A percentile compares a stretch with the other conserved stretches of the same genome.
phyloP scores from a whole-genome alignment of 371 early-diverging fungal genomes.

The Actinomucor elegans region DNA sequence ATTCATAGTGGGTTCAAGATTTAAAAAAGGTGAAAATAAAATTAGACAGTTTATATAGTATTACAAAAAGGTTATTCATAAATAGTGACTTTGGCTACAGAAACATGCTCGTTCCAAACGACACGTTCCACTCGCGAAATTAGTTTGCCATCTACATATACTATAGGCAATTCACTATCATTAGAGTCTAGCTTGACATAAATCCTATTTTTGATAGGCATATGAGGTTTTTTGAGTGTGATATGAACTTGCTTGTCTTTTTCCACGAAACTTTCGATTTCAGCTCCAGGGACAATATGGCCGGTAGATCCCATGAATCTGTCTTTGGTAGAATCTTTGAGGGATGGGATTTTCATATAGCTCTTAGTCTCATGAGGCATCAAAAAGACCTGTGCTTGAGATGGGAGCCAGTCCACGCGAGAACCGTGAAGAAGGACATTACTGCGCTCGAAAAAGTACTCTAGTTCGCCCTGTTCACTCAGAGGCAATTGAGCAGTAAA shows the following conservation, averaged over 20 bases:
- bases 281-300: slow-evolving; percentile 49
- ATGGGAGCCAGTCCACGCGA: slow-evolving; percentile 17
- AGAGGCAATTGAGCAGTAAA: slow-evolving; percentile 27
- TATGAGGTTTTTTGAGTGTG: slow-evolving; percentile 10
- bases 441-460: slow-evolving; percentile 28
- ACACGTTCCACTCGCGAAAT: slow-evolving; percentile 7
- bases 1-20: slow-evolving; percentile 93
- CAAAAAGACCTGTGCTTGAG: slow-evolving; percentile 26
- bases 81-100: slow-evolving; percentile 17
- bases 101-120: slow-evolving; percentile 16
- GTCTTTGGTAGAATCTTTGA: neutral
- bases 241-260: slow-evolving; percentile 15
- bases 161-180: slow-evolving; percentile 10
- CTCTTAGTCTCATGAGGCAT: slow-evolving; percentile 43
- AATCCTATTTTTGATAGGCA: slow-evolving; percentile 1
- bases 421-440: slow-evolving; percentile 4
- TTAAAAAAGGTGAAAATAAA: too few species aligned
- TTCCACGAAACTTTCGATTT: slow-evolving; percentile 13
- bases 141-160: slow-evolving; percentile 20
- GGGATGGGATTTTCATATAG: slow-evolving; percentile 39
- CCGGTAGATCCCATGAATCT: slow-evolving; percentile 38
- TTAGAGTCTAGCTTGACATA: slow-evolving; percentile 13
- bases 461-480: slow-evolving; percentile 9
- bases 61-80: too few species aligned
- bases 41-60: too few species aligned